These are phyloP conservation scores for Brassica rapa DNA, from an alignment of 345 rosid species.

Conservation along the genomic window DNA sequence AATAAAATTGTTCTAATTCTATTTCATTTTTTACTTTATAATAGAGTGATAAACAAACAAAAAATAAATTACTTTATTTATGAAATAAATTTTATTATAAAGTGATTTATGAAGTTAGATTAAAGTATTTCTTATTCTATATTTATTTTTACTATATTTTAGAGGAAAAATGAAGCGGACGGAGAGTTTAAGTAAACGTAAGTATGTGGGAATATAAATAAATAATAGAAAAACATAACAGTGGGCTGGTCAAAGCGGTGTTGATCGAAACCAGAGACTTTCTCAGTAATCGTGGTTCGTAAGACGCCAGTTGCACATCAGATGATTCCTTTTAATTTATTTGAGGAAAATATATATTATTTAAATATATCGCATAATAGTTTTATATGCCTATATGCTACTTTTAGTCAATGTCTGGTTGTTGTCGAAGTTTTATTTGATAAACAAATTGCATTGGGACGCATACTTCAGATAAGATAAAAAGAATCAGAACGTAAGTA, in stretches of 20 bases:
- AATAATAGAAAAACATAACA: slow-evolving; percentile 12
- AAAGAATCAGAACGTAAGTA: neutral
- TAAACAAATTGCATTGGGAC: slow-evolving; percentile 38
- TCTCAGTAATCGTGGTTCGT: slow-evolving; percentile 32
- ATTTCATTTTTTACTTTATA: too few species aligned
- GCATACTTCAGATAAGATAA: slow-evolving; percentile 39
- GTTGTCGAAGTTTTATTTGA: slow-evolving; percentile 28
- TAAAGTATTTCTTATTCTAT: too few species aligned
- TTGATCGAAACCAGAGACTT: slow-evolving; percentile 34
- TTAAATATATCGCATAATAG: neutral
- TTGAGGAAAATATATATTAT: slow-evolving; percentile 3
- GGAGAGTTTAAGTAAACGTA: slow-evolving; percentile 9
- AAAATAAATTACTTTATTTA: too few species aligned
- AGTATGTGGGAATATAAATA: neutral
- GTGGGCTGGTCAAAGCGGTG: slow-evolving; percentile 37
- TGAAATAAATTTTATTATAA: too few species aligned
- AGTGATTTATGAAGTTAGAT: too few species aligned
- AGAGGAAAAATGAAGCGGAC: too few species aligned
- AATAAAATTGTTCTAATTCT: too few species aligned
- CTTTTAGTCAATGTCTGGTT: slow-evolving; percentile 42
- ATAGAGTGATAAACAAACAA: too few species aligned
- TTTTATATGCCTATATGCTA: slow-evolving; percentile 37
- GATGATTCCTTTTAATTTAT: neutral
- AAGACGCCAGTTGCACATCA: slow-evolving; percentile 31
- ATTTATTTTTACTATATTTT: too few species aligned